phyloP scores from a whole-genome alignment of 352 stramenopile species.

The Pythium pectinolyticum region DNA sequence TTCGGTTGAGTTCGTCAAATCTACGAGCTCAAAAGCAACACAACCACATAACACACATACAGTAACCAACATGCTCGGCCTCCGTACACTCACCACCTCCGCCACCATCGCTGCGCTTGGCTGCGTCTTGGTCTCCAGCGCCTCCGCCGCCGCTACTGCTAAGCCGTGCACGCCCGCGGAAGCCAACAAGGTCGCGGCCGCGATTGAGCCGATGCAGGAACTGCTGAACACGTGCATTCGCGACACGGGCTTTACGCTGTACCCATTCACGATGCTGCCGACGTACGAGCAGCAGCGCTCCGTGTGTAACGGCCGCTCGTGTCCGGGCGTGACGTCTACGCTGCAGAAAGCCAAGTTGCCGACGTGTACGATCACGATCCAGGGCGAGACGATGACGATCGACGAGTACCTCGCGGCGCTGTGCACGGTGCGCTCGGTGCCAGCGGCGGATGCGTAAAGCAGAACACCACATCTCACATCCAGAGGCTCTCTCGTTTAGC shows the following conservation, averaged over 20 bases:
- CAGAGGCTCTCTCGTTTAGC: no score
- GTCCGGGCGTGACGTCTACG: slow-evolving; percentile 29
- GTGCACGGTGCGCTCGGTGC: no score
- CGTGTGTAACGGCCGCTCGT: slow-evolving; percentile 37
- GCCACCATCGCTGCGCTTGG: neutral
- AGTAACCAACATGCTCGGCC: slow-evolving; percentile 1
- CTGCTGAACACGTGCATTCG: slow-evolving; percentile 32
- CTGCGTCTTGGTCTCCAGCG: neutral
- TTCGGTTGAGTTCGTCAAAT: no score
- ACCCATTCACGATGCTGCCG: slow-evolving; percentile 31
- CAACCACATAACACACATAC: neutral
- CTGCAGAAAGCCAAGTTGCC: slow-evolving; percentile 25
- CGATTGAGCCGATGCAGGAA: slow-evolving; percentile 5
- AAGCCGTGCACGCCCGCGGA: slow-evolving; percentile 23
- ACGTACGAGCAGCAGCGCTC: slow-evolving; percentile 24
- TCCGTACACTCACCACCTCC: neutral
- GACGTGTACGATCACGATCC: slow-evolving; percentile 23
- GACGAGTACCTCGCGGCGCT: slow-evolving; percentile 27
- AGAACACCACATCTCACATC: no score
- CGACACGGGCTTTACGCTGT: slow-evolving; percentile 36
- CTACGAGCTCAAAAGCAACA: no score
- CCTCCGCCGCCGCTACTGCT: neutral
- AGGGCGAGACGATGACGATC: slow-evolving; percentile 24
- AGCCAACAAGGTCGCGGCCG: slow-evolving; percentile 12
- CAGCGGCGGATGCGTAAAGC: no score